A percentile compares a stretch with the other conserved stretches of the same genome.
phyloP scores from a whole-genome alignment of 352 stramenopile species.

The Globisporangium heterothallicum region DNA sequence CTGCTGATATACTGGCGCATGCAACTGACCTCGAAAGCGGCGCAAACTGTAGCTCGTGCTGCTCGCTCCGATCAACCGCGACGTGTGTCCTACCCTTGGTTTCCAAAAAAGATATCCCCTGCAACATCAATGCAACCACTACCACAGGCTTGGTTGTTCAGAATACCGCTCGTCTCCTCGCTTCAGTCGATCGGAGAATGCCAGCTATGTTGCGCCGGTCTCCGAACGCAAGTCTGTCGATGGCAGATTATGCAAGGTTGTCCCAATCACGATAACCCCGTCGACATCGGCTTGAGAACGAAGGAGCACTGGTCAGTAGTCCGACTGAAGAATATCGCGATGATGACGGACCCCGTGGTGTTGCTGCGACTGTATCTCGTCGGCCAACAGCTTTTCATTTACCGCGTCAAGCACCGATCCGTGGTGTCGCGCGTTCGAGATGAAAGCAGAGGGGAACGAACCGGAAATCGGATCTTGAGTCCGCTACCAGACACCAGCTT shows the following conservation, averaged over 20 bases:
- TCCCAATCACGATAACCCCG: conserved; percentile 10
- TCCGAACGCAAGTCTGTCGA: neutral
- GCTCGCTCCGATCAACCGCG: no score
- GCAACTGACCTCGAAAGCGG: neutral
- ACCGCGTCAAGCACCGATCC: conserved; percentile 8
- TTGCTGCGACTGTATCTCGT: conserved; percentile 17
- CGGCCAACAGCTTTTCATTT: conserved; percentile 17
- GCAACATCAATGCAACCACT: neutral
- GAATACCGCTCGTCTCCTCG: neutral
- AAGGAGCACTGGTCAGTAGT: conserved; percentile 22
- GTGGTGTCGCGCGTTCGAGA: neutral
- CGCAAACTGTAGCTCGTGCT: neutral
- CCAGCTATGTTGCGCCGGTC: neutral
- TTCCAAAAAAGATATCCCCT: neutral
- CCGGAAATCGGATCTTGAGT: neutral
- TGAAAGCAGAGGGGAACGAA: neutral
- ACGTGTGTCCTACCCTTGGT: neutral
- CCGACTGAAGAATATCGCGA: conserved; percentile 25
- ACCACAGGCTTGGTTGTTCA: no score
- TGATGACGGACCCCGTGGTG: conserved; percentile 24
- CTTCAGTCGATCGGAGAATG: conserved; percentile 2
- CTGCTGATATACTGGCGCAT: conserved; percentile 11
- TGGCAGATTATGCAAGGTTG: conserved; percentile 11
- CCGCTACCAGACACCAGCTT: neutral
- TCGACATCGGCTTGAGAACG: conserved; percentile 17